Conservation (phyloP, 331 rosid genomes). For the Cydonia oblonga region DNA sequence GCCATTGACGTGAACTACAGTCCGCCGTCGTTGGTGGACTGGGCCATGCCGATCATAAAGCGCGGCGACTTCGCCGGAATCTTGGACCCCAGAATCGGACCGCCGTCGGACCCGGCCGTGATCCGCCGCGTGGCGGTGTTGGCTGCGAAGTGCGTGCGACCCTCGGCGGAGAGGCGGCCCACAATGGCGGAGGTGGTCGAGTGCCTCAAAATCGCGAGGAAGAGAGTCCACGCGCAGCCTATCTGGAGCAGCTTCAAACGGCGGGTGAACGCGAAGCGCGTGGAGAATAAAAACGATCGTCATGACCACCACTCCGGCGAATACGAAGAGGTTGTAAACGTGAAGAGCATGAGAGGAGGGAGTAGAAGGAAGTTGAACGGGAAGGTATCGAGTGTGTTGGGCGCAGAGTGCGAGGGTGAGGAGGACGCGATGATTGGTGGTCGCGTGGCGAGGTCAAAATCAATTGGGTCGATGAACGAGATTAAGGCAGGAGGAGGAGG, state of each 20-base stretch:
- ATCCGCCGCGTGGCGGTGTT: conserved; percentile 39
- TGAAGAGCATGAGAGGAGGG: conserved; percentile 11
- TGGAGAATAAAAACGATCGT: conserved; percentile 12
- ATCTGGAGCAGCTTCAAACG: conserved; percentile 38
- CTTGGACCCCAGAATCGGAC: conserved; percentile 46
- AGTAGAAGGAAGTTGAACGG: conserved; percentile 33
- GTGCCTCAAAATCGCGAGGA: conserved; percentile 24
- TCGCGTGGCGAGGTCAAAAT: conserved; percentile 35
- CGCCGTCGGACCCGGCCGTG: conserved; percentile 25
- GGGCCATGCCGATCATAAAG: conserved; percentile 70
- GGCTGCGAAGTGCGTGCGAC: conserved; percentile 66
- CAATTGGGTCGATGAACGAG: conserved; percentile 34
- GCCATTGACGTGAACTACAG: conserved; percentile 76
- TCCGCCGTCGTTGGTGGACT: conserved; percentile 82
- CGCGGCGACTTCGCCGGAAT: conserved; percentile 30
- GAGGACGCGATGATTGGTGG: neutral
- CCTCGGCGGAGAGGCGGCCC: conserved; percentile 63
- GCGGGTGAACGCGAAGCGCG: conserved; percentile 44
- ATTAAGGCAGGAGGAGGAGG: neutral
- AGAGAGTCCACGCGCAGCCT: conserved; percentile 26
- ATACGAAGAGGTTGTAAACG: conserved; percentile 26
- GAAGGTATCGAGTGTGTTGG: conserved; percentile 51
- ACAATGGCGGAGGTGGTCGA: conserved; percentile 67
- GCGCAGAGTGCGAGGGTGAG: conserved; percentile 24
- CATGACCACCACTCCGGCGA: neutral